phyloP scores from a whole-genome alignment of 2,329 filamentous ascomycete genomes.

The Neofusicoccum sp. region DNA sequence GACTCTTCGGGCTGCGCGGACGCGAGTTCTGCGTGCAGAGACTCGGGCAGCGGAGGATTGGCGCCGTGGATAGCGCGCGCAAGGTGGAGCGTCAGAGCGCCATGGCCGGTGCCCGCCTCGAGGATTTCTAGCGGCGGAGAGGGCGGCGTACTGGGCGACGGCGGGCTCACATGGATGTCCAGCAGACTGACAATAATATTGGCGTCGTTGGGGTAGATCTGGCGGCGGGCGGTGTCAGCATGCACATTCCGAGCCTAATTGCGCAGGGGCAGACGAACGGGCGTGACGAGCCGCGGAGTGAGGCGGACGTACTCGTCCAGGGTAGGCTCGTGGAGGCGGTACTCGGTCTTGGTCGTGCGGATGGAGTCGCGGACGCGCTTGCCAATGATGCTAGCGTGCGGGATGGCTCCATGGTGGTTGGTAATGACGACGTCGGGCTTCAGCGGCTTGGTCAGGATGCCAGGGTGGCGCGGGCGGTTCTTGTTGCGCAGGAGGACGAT shows the following conservation, averaged over 20 bases:
- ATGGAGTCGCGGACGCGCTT: slow-evolving; percentile 59
- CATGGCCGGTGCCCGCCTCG: slow-evolving; percentile 83
- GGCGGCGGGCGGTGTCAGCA: slow-evolving; percentile 21
- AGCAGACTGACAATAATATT: slow-evolving; percentile 72
- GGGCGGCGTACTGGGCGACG: slow-evolving; percentile 28
- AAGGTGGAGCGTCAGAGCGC: slow-evolving; percentile 72
- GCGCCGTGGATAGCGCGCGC: slow-evolving; percentile 73
- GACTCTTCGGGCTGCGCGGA: slow-evolving; percentile 25
- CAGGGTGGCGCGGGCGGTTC: slow-evolving; percentile 27
- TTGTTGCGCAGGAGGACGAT: slow-evolving; percentile 44
- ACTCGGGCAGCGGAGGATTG: slow-evolving; percentile 55
- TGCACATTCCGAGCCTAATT: background rate
- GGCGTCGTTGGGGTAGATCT: slow-evolving; percentile 74
- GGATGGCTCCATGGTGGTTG: slow-evolving; percentile 50
- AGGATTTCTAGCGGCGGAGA: slow-evolving; percentile 66
- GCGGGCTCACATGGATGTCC: slow-evolving; percentile 63
- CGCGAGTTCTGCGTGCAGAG: slow-evolving; percentile 17
- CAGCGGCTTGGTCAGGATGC: slow-evolving; percentile 41
- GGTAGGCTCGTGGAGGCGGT: slow-evolving; percentile 63
- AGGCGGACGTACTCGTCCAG: slow-evolving; percentile 71
- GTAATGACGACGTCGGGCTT: slow-evolving; percentile 32
- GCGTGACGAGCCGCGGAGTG: slow-evolving; percentile 70
- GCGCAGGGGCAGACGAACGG: slow-evolving; percentile 49
- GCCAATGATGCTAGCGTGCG: slow-evolving; percentile 62
- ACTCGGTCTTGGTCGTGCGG: slow-evolving; percentile 50